Evolutionary conservation across 2,329 filamentous ascomycete genomes (phyloP).

Genomic region (Cercospora sojina): DNA sequence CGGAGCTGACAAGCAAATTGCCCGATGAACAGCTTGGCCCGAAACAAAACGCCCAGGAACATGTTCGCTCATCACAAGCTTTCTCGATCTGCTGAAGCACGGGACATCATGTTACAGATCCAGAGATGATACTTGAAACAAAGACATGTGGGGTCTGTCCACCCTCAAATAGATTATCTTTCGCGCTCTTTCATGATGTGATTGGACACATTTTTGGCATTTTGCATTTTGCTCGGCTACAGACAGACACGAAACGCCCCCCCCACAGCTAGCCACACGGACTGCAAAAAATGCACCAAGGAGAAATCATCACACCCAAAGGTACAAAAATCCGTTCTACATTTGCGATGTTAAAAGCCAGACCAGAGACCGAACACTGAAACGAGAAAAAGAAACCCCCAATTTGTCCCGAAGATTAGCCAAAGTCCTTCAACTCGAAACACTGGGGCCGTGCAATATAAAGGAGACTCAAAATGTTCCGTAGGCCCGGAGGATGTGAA

Average conservation of each 20-base stretch:
- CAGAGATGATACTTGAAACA: not conserved
- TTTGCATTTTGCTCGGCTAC: too few species aligned
- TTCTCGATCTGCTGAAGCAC: not conserved
- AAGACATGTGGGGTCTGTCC: not conserved
- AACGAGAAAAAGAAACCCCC: not conserved
- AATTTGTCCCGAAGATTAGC: not conserved
- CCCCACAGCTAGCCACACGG: too few species aligned
- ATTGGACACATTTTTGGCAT: too few species aligned
- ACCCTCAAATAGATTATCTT: not conserved
- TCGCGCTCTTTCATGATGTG: too few species aligned
- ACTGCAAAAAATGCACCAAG: not conserved
- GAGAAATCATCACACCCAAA: not conserved
- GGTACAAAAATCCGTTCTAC: not conserved
- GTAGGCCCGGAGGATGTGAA: not conserved
- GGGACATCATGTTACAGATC: not conserved
- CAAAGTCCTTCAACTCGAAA: not conserved
- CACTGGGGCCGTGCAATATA: not conserved
- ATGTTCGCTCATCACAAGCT: not conserved
- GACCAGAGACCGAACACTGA: too few species aligned
- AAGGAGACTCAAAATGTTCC: not conserved
- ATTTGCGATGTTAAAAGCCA: not conserved
- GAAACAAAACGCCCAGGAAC: not conserved
- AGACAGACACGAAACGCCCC: too few species aligned
- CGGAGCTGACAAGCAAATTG: not conserved
- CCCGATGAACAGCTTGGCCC: not conserved